Evolutionary conservation across 805 yeast species (phyloP).

Genomic region (Monosporozyma siamensis): DNA sequence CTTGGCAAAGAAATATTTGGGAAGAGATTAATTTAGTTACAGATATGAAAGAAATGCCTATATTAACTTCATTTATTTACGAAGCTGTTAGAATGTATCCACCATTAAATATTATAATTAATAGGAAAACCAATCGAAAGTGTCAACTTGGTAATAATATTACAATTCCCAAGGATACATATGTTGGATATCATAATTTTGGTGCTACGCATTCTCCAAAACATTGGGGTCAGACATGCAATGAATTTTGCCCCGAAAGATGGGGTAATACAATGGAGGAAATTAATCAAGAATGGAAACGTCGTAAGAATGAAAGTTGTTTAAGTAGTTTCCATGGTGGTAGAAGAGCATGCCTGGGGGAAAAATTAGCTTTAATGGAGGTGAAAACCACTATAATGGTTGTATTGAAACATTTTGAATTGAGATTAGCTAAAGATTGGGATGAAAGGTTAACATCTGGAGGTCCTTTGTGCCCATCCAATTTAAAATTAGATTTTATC

Average conservation of each 20-base stretch:
- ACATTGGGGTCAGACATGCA: slow-evolving; percentile 40
- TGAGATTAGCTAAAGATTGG: slow-evolving; percentile 38
- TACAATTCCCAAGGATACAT: slow-evolving; percentile 39
- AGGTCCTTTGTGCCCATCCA: slow-evolving; percentile 47
- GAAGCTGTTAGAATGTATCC: slow-evolving; percentile 50
- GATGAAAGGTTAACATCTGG: slow-evolving; percentile 43
- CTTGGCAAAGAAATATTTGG: slow-evolving; percentile 39
- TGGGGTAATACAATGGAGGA: slow-evolving; percentile 41
- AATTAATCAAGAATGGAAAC: slow-evolving; percentile 33
- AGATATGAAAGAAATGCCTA: slow-evolving; percentile 45
- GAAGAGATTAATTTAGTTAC: slow-evolving; percentile 36
- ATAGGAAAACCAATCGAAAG: slow-evolving; percentile 35
- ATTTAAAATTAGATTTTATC: slow-evolving; percentile 26
- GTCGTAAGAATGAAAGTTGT: slow-evolving; percentile 37
- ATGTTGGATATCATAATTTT: slow-evolving; percentile 48
- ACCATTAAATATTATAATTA: slow-evolving; percentile 48
- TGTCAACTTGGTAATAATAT: slow-evolving; percentile 36
- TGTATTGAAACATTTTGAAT: slow-evolving; percentile 31
- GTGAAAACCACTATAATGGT: slow-evolving; percentile 33
- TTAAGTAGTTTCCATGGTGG: slow-evolving; percentile 53
- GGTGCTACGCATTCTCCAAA: slow-evolving; percentile 39
- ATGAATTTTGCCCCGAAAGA: slow-evolving; percentile 38
- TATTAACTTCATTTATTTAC: slow-evolving; percentile 49
- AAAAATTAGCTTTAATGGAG: slow-evolving; percentile 44
- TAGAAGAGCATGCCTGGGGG: slow-evolving; percentile 52